Percentiles rank a stretch among this genome's conserved stretches.
phyloP scores from a whole-genome alignment of 2,329 filamentous ascomycete genomes.

The Geosmithia morbida region DNA sequence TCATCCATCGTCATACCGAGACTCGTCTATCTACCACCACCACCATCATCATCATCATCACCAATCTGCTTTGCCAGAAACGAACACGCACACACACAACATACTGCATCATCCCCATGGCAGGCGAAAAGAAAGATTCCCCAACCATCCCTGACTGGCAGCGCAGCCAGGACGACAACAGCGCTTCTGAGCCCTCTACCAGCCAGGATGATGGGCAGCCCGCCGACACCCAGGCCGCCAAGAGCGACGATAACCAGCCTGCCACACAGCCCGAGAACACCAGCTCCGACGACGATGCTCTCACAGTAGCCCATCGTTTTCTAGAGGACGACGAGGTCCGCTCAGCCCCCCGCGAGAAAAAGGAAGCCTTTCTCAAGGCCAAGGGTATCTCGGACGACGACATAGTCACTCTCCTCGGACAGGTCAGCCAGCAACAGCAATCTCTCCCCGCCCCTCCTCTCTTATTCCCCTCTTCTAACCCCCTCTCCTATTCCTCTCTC shows the following conservation, averaged over 20 bases:
- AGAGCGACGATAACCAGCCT: background rate
- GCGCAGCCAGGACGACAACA: background rate
- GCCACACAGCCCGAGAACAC: background rate
- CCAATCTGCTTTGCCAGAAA: no score
- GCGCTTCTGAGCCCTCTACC: background rate
- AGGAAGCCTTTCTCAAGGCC: constrained; percentile 59
- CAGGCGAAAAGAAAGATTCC: background rate
- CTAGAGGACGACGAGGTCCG: constrained; percentile 61
- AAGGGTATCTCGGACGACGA: constrained; percentile 59
- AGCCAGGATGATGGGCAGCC: no score
- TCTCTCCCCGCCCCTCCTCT: no score
- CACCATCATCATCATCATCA: background rate
- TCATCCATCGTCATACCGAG: background rate
- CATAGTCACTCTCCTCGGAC: constrained; percentile 49
- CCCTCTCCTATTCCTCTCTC: background rate
- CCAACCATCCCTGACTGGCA: constrained; percentile 4
- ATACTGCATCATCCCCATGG: background rate
- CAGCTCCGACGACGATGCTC: constrained; percentile 8
- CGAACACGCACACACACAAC: background rate
- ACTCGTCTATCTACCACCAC: background rate
- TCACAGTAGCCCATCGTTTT: constrained; percentile 60
- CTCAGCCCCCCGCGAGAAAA: constrained; percentile 54
- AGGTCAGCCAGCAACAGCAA: constrained; percentile 5
- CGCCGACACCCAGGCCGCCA: background rate
- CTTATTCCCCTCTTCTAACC: background rate